Evolutionary conservation across 2,329 filamentous ascomycete species (phyloP), one percentile per base, ranked within the genome.

Genomic region (Epichloe sibirici): DNA sequence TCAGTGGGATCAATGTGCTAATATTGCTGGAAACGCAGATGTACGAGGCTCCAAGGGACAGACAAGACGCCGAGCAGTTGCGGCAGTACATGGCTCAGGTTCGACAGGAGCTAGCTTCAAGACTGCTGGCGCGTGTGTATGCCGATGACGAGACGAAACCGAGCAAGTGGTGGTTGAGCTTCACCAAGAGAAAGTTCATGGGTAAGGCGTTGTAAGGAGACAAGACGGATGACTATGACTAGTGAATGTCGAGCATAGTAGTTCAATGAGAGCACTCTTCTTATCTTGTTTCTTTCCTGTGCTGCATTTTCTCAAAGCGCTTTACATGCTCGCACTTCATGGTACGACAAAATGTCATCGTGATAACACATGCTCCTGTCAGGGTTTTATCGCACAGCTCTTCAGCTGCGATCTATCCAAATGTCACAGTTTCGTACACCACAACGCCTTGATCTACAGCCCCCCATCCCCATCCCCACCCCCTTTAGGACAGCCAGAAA

Each of bases 111-210:
- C 74, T 97, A 57, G 90, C 90, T 4, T 73, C 77, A 53, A 79
- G 93, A 67, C 75, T 98, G 72, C 72, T 96, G 66, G 86, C 86
- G 50, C 81, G 90, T 61, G 84, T 98, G 58, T 98, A 95, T 67
- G 85, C 86, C 52, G 90, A 90, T 73, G 69, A 80, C 66, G 71
- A 90, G 75, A 69, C 88, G 71, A 80, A 79, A 71, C 81, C 81
- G 52, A 79, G 74, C 70, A 81, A 94, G 82, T 97, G 91, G 88
- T 98, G 93, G 93, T 72, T 98, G 68, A 97, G 93, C 77, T 98
- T 96, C 69, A 88, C 88, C 51, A 97, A 97, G 83, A 85, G 93
- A 73, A 96, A 96, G 82, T 98, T 98, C 67, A 97, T 98, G 93
- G 90, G 90, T 69, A 97, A 97, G 82, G 80, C 81, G 60, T 74